Evolutionary conservation across 345 rosid species (phyloP).

Genomic region (Camelina sativa): DNA sequence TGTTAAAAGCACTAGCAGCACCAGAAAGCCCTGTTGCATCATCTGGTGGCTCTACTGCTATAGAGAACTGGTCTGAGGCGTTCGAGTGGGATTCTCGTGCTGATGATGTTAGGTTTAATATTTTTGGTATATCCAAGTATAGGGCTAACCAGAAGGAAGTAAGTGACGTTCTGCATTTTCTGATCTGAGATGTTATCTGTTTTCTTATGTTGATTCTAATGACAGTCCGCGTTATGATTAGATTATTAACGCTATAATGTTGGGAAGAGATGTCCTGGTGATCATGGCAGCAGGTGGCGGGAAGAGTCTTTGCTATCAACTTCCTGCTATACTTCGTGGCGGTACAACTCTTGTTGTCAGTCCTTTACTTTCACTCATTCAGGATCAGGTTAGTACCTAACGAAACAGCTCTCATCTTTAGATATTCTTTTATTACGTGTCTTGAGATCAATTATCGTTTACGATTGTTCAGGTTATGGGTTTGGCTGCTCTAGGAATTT

Average conservation of each 20-base stretch:
- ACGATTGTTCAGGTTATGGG: conserved; percentile 76
- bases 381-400: conserved; percentile 73
- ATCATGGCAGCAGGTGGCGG: conserved; percentile 99
- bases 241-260: conserved; percentile 88
- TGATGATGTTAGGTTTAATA: conserved; percentile 68
- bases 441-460: background rate
- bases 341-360: conserved; percentile 89
- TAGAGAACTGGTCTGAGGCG: conserved; percentile 68
- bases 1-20: conserved; percentile 59
- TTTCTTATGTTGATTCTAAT: background rate
- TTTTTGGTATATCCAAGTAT: conserved; percentile 80
- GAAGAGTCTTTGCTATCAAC: conserved; percentile 97
- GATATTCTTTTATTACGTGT: conserved; percentile 6
- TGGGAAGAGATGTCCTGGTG: conserved; percentile 82
- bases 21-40: conserved; percentile 46
- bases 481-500: conserved; percentile 80
- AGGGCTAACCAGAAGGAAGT: conserved; percentile 93
- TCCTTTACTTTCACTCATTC: conserved; percentile 90
- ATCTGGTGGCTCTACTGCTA: conserved; percentile 39
- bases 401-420: background rate
- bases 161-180: conserved; percentile 29
- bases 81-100: conserved; percentile 90
- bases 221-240: conserved; percentile 9
- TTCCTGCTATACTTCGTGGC: conserved; percentile 75
- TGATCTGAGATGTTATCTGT: background rate